Base-by-base conservation (phyloP, 192 early-diverging fungal genomes). In the Backusella luteola region DNA sequence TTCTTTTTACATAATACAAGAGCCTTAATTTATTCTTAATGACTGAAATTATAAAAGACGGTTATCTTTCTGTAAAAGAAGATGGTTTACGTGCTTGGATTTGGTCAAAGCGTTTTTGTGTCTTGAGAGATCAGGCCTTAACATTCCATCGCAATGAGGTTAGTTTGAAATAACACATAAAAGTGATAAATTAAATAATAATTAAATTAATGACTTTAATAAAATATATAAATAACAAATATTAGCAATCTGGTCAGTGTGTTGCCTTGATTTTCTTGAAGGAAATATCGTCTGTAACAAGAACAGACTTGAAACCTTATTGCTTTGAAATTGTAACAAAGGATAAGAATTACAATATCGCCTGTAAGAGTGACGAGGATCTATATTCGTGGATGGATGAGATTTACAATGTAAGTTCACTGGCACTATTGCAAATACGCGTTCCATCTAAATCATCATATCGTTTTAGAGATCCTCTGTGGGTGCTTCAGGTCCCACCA, bases 351-450 rank as follows among this genome's bases (percentile, higher is more conserved):
- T 98, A 96, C 82, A 97, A 91, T 80, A 85, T 99, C 35, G 90
- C 95, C 11, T 97, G 95, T 81, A 94, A 93, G 80, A 96, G 90
- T 78, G 98, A 99, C 81, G 95, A 97, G 80, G 97, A 99, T 80
- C 86, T 99, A 35, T 99, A 99, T 81, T 91, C 92, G 59, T 99
- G 98, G 98, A 95, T 98, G 90, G 97, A 99, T 78, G 94, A 96
- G 79, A 94, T 99, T 81, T 98, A 98, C 85, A 93, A 93, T 79
- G 93, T 94, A 82, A 59, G 38, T 46, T 23, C n/a, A 14, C 63
- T 19, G 6, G 4, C 6, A 1, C 21, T 49, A 32, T 21, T 21
- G 12, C 0, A 29, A 19, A 11, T 12, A 26, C 39, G 23, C 38
- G 23, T 23, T 44, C 15, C 21, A 19, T 9, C 2, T 12, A 6